Evolutionary conservation across 164 flowering plant genomes (phyloP).

Genomic region (Macadamia tetraphylla): DNA sequence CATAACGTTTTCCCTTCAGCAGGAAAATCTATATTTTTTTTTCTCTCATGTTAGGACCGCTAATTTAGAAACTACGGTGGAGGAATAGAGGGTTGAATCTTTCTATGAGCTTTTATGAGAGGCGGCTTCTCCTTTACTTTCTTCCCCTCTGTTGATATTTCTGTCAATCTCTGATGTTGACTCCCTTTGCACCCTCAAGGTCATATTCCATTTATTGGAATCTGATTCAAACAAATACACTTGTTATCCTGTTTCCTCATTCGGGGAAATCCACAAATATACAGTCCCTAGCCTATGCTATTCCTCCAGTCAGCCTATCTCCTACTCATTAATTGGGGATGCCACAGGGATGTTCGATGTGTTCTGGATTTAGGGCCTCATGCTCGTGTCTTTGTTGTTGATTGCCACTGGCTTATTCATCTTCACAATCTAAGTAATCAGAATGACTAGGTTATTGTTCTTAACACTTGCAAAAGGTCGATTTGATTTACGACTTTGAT

Average conservation of each 20-base stretch:
- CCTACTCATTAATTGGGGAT: slow-evolving; percentile 73
- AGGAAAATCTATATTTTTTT: too few species aligned
- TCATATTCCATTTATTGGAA: slow-evolving; percentile 47
- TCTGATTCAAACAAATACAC: slow-evolving; percentile 58
- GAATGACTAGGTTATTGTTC: slow-evolving; percentile 55
- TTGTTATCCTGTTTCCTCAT: slow-evolving; percentile 63
- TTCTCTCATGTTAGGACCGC: neutral
- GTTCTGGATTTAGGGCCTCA: slow-evolving; percentile 33
- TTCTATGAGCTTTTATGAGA: slow-evolving; percentile 48
- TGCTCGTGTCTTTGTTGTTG: slow-evolving; percentile 60
- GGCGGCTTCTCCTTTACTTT: slow-evolving; percentile 34
- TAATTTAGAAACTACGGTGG: slow-evolving; percentile 37
- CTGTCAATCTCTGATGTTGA: slow-evolving; percentile 68
- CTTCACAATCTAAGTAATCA: slow-evolving; percentile 48
- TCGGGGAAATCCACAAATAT: slow-evolving; percentile 50
- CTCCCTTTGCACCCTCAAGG: slow-evolving; percentile 56
- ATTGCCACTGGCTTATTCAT: slow-evolving; percentile 69
- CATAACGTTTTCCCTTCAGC: too few species aligned
- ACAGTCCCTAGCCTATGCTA: too few species aligned
- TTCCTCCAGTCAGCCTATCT: slow-evolving; percentile 21
- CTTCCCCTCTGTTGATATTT: slow-evolving; percentile 52
- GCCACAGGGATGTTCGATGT: slow-evolving; percentile 48
- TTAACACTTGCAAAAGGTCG: slow-evolving; percentile 46
- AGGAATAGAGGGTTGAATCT: slow-evolving; percentile 46
- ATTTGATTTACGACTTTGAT: slow-evolving; percentile 59